Evolutionary conservation across 495 filamentous ascomycete species (phyloP).

Genomic region (Chaetomium tenue): DNA sequence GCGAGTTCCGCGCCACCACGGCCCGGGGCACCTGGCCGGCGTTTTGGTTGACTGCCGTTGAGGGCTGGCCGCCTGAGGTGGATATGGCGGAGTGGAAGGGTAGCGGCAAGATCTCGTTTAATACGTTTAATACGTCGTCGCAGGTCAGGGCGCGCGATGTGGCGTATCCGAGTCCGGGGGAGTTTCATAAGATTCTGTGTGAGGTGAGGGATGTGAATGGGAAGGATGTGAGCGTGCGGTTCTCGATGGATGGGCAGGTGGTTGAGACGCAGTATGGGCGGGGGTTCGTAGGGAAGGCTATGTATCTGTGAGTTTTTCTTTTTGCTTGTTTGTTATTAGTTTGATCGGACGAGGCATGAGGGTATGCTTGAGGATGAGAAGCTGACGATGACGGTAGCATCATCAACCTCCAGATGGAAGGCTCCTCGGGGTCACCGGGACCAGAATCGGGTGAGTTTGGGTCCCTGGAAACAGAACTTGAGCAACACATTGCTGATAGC

Average conservation of each 20-base stretch:
- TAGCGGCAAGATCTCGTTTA: constrained; percentile 59
- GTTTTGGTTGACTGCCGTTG: constrained; percentile 61
- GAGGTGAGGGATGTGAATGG: constrained; percentile 56
- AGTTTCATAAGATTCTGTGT: constrained; percentile 52
- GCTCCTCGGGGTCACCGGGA: constrained; percentile 49
- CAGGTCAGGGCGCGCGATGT: constrained; percentile 49
- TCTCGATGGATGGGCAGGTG: constrained; percentile 53
- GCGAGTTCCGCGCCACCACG: constrained; percentile 53
- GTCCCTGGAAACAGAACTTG: not conserved
- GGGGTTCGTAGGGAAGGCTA: constrained; percentile 48
- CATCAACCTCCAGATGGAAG: constrained; percentile 52
- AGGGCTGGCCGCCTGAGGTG: constrained; percentile 63
- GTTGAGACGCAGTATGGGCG: constrained; percentile 53
- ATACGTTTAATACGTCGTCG: constrained; percentile 58
- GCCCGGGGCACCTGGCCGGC: constrained; percentile 58
- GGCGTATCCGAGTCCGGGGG: constrained; percentile 45
- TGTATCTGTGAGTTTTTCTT: constrained; percentile 46
- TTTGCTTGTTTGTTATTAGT: too few relatives aligned
- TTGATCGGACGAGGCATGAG: not conserved
- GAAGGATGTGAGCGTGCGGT: constrained; percentile 51
- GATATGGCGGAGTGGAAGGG: constrained; percentile 65
- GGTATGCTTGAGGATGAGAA: not conserved
- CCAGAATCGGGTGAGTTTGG: constrained; percentile 40
- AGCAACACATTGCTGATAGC: not conserved
- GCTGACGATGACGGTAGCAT: constrained; percentile 35